Percentiles rank a stretch among this genome's conserved stretches.
Conservation (phyloP, 225 moss, liverwort and hornwort species). For the Neckera pumila region DNA sequence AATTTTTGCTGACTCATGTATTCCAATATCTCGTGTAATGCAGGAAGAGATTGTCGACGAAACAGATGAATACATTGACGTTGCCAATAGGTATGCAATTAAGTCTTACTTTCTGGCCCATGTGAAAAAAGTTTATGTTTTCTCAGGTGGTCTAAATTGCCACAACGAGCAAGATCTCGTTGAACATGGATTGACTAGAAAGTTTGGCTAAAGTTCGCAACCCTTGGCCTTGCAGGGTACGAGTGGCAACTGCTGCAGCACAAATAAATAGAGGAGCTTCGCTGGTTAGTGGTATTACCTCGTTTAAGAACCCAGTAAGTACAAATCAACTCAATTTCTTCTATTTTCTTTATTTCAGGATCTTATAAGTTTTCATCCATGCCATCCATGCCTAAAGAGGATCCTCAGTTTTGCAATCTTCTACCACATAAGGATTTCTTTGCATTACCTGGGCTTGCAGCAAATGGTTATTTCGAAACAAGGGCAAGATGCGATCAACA, state of each 20-base stretch:
- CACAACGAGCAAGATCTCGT: background rate
- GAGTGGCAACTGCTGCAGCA: slow-evolving; percentile 43
- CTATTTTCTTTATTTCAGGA: background rate
- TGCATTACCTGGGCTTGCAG: slow-evolving; percentile 11
- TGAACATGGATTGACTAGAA: background rate
- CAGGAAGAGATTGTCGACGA: slow-evolving; percentile 99
- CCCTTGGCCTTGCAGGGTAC: slow-evolving; percentile 16
- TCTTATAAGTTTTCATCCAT: background rate
- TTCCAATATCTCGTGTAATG: background rate
- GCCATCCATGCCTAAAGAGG: background rate
- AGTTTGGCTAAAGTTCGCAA: background rate
- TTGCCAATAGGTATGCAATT: slow-evolving; percentile 61
- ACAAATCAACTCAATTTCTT: background rate
- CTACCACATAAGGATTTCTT: background rate
- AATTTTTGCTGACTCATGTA: background rate
- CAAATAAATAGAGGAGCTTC: slow-evolving; percentile 32
- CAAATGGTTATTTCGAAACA: slow-evolving; percentile 27
- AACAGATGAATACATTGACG: slow-evolving; percentile 90
- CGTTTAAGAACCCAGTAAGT: slow-evolving; percentile 24
- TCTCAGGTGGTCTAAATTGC: background rate
- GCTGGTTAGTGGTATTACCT: slow-evolving; percentile 13
- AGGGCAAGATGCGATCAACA: slow-evolving; percentile 24
- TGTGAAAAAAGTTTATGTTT: background rate
- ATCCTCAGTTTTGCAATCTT: background rate
- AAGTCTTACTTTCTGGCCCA: background rate